Evolutionary conservation across 495 filamentous ascomycete genomes (phyloP), one percentile per base, ranked within the genome.

Genomic region (Aspergillus bertholletiae): DNA sequence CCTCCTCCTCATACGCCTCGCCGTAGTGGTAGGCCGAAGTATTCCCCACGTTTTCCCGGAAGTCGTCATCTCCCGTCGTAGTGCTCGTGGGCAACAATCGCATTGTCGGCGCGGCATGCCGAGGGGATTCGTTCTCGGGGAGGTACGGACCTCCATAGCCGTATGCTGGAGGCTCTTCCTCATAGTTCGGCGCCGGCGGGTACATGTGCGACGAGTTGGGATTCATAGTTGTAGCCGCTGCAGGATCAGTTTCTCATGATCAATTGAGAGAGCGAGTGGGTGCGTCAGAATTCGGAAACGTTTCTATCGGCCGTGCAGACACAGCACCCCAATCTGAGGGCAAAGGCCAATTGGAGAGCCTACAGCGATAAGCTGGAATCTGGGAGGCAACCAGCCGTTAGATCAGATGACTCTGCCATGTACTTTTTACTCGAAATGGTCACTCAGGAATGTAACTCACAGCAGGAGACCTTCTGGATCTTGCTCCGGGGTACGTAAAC

Each of bases 31-130:
- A 62, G 11, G 54, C 41, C 21, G 58, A 58, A 17, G 51, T 52
- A 12, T 20, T 15, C 21, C 56, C 60, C 7, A 59, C 28, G 37
- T 64, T 65, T 32, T 55, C 56, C 40, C 55, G 55, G 47, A 62
- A 11, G 20, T 73, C 66, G 7, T 46, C 49, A 49, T 71, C 63
- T 18, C 62, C 59, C 9, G 80, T 75, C 27, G 81, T n/a, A n/a
- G n/a, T 74, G 24, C 69, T 75, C n/a, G 76, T 75, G 6, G 82
- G 82, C 51, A 88, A 62, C 61, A 88, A 66, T 15, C 84, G 79
- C 84, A 87, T 84, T 0, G 83, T 81, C 15, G 80, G 68, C 35
- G 77, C 80, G 68, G 64, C 62, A 5, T 59, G 66, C 26, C 66
- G 65, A 47, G 66, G 65, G 12, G 70, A 68, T 13, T 73, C 68